Conservation (phyloP, 176 grass and related monocot genomes). For the Melocanna baccifera region DNA sequence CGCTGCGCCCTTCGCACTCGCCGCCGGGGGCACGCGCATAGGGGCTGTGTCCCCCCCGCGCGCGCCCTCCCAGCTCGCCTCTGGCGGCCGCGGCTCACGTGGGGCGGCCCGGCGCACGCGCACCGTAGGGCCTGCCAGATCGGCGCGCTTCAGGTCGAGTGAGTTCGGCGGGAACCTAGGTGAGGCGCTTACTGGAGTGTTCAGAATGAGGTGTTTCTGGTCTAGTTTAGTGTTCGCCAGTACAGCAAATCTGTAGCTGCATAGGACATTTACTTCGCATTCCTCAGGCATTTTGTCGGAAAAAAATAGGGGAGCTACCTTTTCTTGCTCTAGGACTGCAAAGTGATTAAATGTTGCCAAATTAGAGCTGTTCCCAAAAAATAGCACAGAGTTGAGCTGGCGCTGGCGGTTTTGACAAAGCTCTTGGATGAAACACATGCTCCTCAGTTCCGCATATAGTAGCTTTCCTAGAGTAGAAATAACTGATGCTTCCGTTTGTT, state of each 20-base stretch:
- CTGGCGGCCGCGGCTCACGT: not conserved
- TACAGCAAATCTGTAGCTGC: constrained; percentile 2
- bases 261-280: not conserved
- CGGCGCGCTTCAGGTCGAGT: constrained; percentile 28
- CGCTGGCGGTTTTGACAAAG: not conserved
- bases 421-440: not conserved
- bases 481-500: not conserved
- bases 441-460: not conserved
- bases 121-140: not conserved
- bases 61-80: not conserved
- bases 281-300: not conserved
- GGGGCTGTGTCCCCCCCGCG: not conserved
- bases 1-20: not conserved
- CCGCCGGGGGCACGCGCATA: not conserved
- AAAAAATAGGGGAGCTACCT: not conserved
- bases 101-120: too few relatives aligned
- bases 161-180: not conserved
- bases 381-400: not conserved
- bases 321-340: not conserved
- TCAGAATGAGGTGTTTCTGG: not conserved
- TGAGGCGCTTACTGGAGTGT: not conserved
- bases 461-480: not conserved
- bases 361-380: not conserved
- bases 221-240: not conserved
- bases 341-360: not conserved